A percentile compares a stretch with the other conserved stretches of the same genome.
Conservation (phyloP, 371 early-diverging fungal species). For the Capillidium rhysosporum region DNA sequence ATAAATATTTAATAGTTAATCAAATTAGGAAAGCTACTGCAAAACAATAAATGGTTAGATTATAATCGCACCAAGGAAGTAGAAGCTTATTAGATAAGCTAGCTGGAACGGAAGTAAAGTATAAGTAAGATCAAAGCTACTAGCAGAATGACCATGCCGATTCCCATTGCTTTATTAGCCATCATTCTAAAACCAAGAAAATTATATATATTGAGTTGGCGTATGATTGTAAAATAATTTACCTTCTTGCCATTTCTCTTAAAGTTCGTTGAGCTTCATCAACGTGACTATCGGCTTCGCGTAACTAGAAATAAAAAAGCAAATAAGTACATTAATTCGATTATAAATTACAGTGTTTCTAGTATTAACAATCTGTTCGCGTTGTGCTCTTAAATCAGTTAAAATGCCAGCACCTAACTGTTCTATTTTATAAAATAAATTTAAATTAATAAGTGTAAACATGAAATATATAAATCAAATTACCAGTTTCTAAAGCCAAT, state of each 20-base stretch:
- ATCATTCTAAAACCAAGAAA: conserved; percentile 37
- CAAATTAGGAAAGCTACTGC: no score
- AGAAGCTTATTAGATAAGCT: no score
- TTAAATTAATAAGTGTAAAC: background rate
- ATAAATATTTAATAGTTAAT: no score
- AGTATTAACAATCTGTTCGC: conserved; percentile 76
- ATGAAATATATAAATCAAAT: background rate
- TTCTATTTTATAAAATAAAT: conserved; percentile 20
- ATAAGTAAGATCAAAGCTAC: conserved; percentile 65
- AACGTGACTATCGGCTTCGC: conserved; percentile 74
- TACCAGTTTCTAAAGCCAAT: conserved; percentile 73
- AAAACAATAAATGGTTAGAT: no score
- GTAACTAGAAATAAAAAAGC: conserved; percentile 8
- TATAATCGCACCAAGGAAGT: no score
- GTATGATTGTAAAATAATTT: conserved; percentile 12
- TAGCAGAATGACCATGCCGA: conserved; percentile 61
- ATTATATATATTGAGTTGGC: background rate
- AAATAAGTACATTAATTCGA: background rate
- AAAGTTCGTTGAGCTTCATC: conserved; percentile 73
- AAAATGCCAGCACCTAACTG: conserved; percentile 65
- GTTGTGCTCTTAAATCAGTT: conserved; percentile 56
- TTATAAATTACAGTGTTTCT: conserved; percentile 50
- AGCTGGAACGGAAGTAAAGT: conserved; percentile 21
- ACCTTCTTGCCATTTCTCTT: conserved; percentile 82
- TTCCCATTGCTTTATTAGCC: conserved; percentile 72